phyloP scores from a whole-genome alignment of 331 rosid species.

The Pyracantha coccinea region DNA sequence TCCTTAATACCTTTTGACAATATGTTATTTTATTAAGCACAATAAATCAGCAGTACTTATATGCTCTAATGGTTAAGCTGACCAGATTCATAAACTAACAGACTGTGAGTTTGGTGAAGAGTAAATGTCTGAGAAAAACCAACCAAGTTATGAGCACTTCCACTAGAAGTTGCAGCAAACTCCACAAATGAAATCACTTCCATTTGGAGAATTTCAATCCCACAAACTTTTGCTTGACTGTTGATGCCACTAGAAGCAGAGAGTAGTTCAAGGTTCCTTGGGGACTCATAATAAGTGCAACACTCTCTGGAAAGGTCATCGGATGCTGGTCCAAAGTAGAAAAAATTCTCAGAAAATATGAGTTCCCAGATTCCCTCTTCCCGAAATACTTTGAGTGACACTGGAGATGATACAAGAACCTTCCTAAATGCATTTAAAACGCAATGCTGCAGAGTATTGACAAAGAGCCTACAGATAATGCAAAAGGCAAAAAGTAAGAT shows the following conservation, averaged over 20 bases:
- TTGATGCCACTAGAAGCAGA: slow-evolving; percentile 34
- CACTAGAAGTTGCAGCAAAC: slow-evolving; percentile 68
- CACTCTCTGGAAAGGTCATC: slow-evolving; percentile 37
- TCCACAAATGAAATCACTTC: slow-evolving; percentile 80
- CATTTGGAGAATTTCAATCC: slow-evolving; percentile 59
- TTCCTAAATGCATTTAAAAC: slow-evolving; percentile 59
- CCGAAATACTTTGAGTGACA: slow-evolving; percentile 52
- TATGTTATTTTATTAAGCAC: not conserved
- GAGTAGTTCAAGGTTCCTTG: slow-evolving; percentile 30
- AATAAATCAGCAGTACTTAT: not conserved
- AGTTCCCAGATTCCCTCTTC: slow-evolving; percentile 94
- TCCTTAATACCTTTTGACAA: not conserved
- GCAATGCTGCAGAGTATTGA: slow-evolving; percentile 59
- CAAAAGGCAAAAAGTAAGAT: not conserved
- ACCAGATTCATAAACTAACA: slow-evolving; percentile 9
- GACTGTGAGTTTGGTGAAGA: not conserved
- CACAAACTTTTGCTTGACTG: slow-evolving; percentile 32
- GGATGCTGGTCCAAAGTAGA: slow-evolving; percentile 54
- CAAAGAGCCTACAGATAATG: slow-evolving; percentile 56
- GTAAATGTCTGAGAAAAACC: slow-evolving; percentile 18
- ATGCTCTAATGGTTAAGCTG: not conserved
- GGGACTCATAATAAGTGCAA: slow-evolving; percentile 23
- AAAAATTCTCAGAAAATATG: slow-evolving; percentile 81
- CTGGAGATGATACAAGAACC: slow-evolving; percentile 62
- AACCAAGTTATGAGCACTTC: slow-evolving; percentile 67